Conservation (phyloP, 768 basidiomycete species). For the Amanita rimosa region DNA sequence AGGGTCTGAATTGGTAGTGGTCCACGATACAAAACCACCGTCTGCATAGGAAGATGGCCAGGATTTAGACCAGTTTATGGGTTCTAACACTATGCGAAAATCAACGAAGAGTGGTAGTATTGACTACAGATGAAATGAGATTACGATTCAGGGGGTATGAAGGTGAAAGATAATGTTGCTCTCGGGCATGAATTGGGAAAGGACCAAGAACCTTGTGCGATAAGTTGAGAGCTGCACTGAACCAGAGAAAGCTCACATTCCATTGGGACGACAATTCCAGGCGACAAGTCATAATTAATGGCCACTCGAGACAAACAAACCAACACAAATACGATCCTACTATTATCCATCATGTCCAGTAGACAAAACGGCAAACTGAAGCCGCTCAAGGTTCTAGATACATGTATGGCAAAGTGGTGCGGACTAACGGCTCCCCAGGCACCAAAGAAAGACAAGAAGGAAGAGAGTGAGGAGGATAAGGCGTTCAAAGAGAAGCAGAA, state of each 20-base stretch:
- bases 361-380: conserved; percentile 82
- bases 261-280: conserved; percentile 8
- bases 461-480: conserved; percentile 55
- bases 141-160: conserved; percentile 61
- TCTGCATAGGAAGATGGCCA: conserved; percentile 68
- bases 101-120: not conserved
- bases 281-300: conserved; percentile 2
- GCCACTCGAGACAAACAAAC: not conserved
- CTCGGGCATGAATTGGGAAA: conserved; percentile 75
- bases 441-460: conserved; percentile 74
- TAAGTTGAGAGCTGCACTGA: conserved; percentile 12
- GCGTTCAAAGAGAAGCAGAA: conserved; percentile 74
- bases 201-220: conserved; percentile 49
- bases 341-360: conserved; percentile 33
- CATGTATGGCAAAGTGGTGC: not conserved
- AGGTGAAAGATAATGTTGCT: conserved; percentile 75
- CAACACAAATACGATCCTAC: conserved; percentile 10
- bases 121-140: conserved; percentile 9
- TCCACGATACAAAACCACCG: conserved; percentile 50
- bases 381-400: conserved; percentile 60
- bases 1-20: conserved; percentile 24
- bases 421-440: conserved; percentile 32
- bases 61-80: conserved; percentile 33
- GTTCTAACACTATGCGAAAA: conserved; percentile 30
- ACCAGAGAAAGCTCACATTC: conserved; percentile 23